Conservation (phyloP, 192 early-diverging fungal genomes). For the Coemansia aciculifera region DNA sequence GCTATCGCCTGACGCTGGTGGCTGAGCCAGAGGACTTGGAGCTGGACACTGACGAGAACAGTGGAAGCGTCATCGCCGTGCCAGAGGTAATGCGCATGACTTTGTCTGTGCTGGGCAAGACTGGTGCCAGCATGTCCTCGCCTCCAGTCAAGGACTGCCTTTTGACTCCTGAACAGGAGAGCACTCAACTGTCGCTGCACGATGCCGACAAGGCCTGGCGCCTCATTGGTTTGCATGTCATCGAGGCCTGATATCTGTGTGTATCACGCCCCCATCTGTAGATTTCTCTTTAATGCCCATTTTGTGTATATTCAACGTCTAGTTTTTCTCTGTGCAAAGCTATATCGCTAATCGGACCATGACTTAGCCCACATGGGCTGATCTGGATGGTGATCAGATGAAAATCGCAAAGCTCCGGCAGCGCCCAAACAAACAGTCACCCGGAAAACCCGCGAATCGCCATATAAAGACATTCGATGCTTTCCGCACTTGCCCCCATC, state of each 20-base stretch:
- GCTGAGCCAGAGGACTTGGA: constrained; percentile 46
- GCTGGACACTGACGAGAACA: constrained; percentile 46
- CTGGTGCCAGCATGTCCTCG: constrained; percentile 18
- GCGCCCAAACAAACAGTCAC: neutral
- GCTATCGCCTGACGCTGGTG: constrained; percentile 41
- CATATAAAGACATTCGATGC: neutral
- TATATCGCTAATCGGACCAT: neutral
- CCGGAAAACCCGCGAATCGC: constrained; percentile 10
- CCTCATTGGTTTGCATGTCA: constrained; percentile 49
- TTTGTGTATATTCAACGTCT: neutral
- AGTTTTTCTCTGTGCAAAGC: neutral
- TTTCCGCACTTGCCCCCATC: neutral
- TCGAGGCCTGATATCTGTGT: constrained; percentile 27
- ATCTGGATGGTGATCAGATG: neutral
- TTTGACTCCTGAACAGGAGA: constrained; percentile 43
- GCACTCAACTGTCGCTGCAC: constrained; percentile 34
- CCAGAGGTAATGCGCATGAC: constrained; percentile 55
- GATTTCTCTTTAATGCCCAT: neutral
- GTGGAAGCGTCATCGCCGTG: constrained; percentile 49
- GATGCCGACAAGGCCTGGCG: constrained; percentile 49
- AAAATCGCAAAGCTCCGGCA: constrained; percentile 1
- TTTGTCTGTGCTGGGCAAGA: constrained; percentile 47
- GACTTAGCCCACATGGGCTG: neutral
- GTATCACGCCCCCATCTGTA: neutral
- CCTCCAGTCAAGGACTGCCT: constrained; percentile 28